Base-by-base conservation (phyloP, 2,329 filamentous ascomycete species). In the Mollisia scopiformis region DNA sequence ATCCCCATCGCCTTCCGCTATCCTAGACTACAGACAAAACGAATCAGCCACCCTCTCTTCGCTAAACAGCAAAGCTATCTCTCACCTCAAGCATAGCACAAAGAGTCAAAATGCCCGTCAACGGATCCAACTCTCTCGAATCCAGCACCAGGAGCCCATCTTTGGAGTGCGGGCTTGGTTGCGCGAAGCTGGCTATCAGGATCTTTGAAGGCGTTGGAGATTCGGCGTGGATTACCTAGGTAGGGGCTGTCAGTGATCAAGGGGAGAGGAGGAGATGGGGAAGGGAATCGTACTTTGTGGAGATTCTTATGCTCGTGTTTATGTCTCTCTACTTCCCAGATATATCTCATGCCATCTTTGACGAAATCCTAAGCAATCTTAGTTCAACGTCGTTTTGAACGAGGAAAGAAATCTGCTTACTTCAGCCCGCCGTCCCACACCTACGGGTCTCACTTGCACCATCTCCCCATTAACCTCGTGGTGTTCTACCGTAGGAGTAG, bases 61-160 rank as follows among this genome's bases (percentile, higher is more conserved):
- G n/a, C n/a, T n/a, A n/a, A n/a, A n/a, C n/a, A 43, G 46, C 46
- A 49, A 49, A 49, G 30, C 46, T 49, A 49, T 56, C 54, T 25
- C 30, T 47, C 30, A 56, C 54, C 41, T 56, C 54, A 31, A 56
- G 41, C 54, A 56, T 49, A 46, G 54, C 54, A 37, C 39, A 47
- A 2, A 56, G 14, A 4, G 54, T 56, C 25, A 56, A 13, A 2
- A 56, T 31, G 1, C 54, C 25, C 3, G 30, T 27, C 28, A 56
- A 35, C 1, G 19, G 39, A 31, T 33, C 39, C 5, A 56, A 27
- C 14, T 49, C 39, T 8, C 39, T 1, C 2, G 25, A 3, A n/a
- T 56, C 41, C 6, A 56, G 39, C 10, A 56, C 54, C 1, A 56
- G 39, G 1, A 56, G 19, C 25, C 54, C 54, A 6, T 56, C 39